Base-by-base conservation (phyloP, 2,329 filamentous ascomycete genomes). In the Sporothrix sp. region DNA sequence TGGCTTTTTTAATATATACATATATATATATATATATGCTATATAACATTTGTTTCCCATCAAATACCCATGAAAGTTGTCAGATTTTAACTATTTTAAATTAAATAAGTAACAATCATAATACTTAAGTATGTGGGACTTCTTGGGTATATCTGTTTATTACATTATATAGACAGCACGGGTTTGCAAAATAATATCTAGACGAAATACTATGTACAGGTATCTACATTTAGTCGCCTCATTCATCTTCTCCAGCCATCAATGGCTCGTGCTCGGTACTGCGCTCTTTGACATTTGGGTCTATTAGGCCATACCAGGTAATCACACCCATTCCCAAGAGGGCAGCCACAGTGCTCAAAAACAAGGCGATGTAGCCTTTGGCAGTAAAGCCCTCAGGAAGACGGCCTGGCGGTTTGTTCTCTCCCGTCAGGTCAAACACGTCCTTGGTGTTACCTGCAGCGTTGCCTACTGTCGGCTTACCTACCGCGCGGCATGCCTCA, bases 301-400 rank as follows among this genome's bases (percentile, higher is more conserved):
- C 50, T 13, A 48, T 38, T 18, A 42, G 25, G 11, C 45, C 48
- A 25, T 50, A 56, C 55, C 53, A 53, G 10, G 52, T 35, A 52
- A 93, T 81, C 10, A 79, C 76, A 0, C 67, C 73, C 60, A 88
- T 72, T 7, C 87, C 87, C 6, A 87, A 56, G 38, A 89, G 69
- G 2, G 84, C 87, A 18, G 75, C 74, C 2, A 89, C 54, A 56
- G 74, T 76, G 61, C 82, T 87, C 62, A 90, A 87, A 1, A 82
- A 81, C 55, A 93, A 65, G 3, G 87, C 87, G 1, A 89, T 76
- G 38, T 86, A 85, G 4, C 87, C 87, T 40, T 75, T 74, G 0
- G 81, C 65, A 0, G 82, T 87, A 63, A 91, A 61, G 5, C 52
- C 52, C 2, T 37, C 43, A 0, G 54, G 54, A 3, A 56, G 51